Conservation (phyloP, 2,329 filamentous ascomycete species). For the Aspergillus bombycis region DNA sequence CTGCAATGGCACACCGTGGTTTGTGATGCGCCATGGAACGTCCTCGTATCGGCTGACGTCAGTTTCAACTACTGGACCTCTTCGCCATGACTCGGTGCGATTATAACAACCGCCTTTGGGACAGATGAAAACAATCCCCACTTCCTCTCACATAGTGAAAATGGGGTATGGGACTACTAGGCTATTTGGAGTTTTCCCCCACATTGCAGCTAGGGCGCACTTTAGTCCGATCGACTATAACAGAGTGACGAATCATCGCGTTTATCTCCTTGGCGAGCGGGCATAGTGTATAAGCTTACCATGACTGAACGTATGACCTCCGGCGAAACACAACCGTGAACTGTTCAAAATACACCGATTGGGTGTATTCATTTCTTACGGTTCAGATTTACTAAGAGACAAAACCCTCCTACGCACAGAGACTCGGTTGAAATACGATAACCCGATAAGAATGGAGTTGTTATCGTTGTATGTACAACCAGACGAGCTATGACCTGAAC, state of each 20-base stretch:
- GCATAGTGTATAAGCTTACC: not conserved
- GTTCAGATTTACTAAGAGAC: too few relatives aligned
- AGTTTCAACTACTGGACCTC: not conserved
- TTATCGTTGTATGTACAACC: too few relatives aligned
- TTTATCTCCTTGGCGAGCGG: not conserved
- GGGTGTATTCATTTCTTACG: too few relatives aligned
- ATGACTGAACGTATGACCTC: too few relatives aligned
- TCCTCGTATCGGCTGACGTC: not conserved
- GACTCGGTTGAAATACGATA: too few relatives aligned
- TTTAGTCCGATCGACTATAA: not conserved
- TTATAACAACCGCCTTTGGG: not conserved
- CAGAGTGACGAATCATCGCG: not conserved
- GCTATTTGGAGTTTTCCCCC: not conserved
- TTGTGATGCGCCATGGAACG: not conserved
- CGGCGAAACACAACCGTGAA: too few relatives aligned
- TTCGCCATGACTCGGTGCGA: not conserved
- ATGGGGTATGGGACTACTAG: too few relatives aligned
- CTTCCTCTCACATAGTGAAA: not conserved
- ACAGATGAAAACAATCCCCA: not conserved
- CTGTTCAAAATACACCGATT: too few relatives aligned
- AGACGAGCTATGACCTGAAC: too few relatives aligned
- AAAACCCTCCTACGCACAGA: too few relatives aligned
- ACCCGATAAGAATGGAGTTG: too few relatives aligned
- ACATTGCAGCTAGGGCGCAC: not conserved
- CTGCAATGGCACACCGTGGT: not conserved